Base-by-base conservation (phyloP, 1,284 basidiomycete genomes). In the Heimioporus retisporus region DNA sequence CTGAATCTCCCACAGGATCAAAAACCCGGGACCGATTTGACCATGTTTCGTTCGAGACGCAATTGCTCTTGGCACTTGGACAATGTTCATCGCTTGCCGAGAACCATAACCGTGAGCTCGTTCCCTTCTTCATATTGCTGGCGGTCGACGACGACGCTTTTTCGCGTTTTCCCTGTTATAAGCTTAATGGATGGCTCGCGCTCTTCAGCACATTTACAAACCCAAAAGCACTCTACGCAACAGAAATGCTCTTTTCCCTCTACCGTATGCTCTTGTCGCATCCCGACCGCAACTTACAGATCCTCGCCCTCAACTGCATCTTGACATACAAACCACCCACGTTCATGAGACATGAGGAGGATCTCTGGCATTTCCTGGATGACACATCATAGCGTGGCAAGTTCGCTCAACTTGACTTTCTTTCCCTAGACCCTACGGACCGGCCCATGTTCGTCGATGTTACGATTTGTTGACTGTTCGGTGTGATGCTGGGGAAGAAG, bases 131-230 rank as follows among this genome's bases (percentile, higher is more conserved):
- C 81, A 84, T 98, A 18, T 82, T 85, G 16, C 80, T 92, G 42
- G 66, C 67, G 25, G 69, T 68, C 57, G 80, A 78, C 77, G 80
- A 81, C 18, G 74, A 78, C 51, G 59, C 71, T 1, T 72, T 81
- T n/a, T 79, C 78, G 23, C 74, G 81, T 64, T 79, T 90, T 16
- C 80, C 88, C 7, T 83, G 86, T 63, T 79, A 83, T n/a, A 90
- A 88, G 72, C 86, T 96, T 40, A 84, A 80, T 23, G 84, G 88
- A 3, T 98, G 95, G 91, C 89, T 99, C 35, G 89, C 89, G 44
- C 85, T 99, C 3, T 94, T 99, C 76, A 88, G 93, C 65, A 97
- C 96, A 77, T 95, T 99, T 77, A 83, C 83, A 72, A 98, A 98
- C 75, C 96, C 96, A 15, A 97, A 96, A 79, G 94, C 95, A 0